phyloP scores from a whole-genome alignment of 306 rosid species.

The Dicorynia guianensis region DNA sequence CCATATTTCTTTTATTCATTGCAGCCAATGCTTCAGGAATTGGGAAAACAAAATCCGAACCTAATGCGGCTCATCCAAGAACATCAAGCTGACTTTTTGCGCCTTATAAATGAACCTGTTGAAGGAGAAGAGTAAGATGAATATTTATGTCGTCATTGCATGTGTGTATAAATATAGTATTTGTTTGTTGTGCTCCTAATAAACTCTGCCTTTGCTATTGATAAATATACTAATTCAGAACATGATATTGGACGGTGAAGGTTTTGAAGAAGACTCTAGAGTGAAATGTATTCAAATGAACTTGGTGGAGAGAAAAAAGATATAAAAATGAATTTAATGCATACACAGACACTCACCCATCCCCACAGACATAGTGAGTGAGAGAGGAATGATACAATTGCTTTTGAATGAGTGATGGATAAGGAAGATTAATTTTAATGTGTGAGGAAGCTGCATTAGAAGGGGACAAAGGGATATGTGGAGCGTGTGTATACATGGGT shows the following conservation, averaged over 20 bases:
- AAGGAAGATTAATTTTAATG: too few species aligned
- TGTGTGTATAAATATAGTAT: too few species aligned
- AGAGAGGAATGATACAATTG: too few species aligned
- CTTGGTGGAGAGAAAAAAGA: too few species aligned
- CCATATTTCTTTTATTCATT: conserved; percentile 32
- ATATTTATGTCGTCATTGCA: conserved; percentile 32
- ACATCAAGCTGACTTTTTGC: conserved; percentile 77
- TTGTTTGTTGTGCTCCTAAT: neutral
- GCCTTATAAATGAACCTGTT: conserved; percentile 80
- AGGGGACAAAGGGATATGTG: too few species aligned
- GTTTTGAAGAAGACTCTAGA: conserved; percentile 24
- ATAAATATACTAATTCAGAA: conserved; percentile 17
- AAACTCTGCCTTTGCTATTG: neutral
- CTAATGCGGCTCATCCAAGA: conserved; percentile 77
- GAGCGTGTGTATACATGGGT: too few species aligned
- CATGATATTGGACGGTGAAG: conserved; percentile 14
- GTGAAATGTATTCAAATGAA: conserved; percentile 12
- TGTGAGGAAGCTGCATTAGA: too few species aligned
- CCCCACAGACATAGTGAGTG: too few species aligned
- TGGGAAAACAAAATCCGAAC: conserved; percentile 82
- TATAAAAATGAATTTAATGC: too few species aligned
- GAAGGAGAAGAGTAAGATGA: conserved; percentile 74
- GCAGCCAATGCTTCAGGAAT: conserved; percentile 93
- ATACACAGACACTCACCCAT: too few species aligned
- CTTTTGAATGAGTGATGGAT: too few species aligned